Conservation (phyloP, 1,284 basidiomycete species). For the Rhodofomes roseus region DNA sequence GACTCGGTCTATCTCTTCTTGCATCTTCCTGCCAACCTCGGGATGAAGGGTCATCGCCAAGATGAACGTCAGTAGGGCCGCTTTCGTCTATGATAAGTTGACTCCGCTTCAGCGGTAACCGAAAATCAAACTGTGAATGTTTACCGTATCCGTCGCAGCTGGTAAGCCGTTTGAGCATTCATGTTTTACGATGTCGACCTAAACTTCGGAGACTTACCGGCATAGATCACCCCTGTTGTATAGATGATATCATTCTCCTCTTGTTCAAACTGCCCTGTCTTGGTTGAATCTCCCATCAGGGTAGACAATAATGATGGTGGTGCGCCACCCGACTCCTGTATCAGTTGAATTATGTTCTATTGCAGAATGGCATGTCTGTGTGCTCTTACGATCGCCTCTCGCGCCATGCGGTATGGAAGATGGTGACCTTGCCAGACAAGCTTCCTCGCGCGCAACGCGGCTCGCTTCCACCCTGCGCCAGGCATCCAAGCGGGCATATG, state of each 20-base stretch:
- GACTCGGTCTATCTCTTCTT: background rate
- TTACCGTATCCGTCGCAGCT: background rate
- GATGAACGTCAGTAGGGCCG: background rate
- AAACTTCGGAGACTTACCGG: background rate
- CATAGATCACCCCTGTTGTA: background rate
- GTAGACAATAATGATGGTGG: background rate
- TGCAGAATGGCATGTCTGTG: background rate
- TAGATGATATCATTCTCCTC: background rate
- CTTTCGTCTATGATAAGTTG: background rate
- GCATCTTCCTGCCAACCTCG: constrained; percentile 11
- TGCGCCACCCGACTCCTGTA: background rate
- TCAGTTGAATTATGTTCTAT: background rate
- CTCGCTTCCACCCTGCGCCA: background rate
- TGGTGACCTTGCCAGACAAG: background rate
- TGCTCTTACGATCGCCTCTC: background rate
- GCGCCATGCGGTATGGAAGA: background rate
- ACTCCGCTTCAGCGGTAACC: background rate
- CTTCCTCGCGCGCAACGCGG: background rate
- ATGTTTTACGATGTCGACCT: background rate
- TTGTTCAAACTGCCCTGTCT: background rate
- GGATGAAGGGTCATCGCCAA: constrained; percentile 1
- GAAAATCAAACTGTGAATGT: constrained; percentile 6
- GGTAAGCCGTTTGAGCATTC: background rate
- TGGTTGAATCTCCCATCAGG: background rate
- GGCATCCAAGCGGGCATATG: background rate